phyloP scores from a whole-genome alignment of 495 filamentous ascomycete species.

The Podospora pseudoanserina region DNA sequence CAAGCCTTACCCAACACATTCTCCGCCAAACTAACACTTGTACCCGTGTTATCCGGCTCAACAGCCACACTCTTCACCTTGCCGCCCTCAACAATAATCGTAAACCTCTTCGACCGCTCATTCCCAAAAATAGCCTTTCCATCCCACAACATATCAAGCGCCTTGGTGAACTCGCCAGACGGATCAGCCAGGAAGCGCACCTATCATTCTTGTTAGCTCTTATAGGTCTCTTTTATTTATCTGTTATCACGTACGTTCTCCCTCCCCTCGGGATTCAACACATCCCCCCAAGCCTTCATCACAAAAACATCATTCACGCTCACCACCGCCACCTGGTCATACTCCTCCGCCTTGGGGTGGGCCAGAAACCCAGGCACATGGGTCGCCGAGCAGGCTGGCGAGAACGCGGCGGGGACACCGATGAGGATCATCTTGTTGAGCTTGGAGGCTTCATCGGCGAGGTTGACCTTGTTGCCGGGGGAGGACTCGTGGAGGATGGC shows the following conservation, averaged over 20 bases:
- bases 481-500: conserved; percentile 59
- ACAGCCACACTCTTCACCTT: conserved; percentile 72
- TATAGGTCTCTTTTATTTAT: too few relatives aligned
- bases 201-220: conserved; percentile 22
- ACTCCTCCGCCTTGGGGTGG: conserved; percentile 66
- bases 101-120: conserved; percentile 83
- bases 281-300: conserved; percentile 82
- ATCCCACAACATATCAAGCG: conserved; percentile 81
- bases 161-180: conserved; percentile 74
- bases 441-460: conserved; percentile 66
- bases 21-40: conserved; percentile 57
- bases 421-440: conserved; percentile 71
- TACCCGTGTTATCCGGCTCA: conserved; percentile 91
- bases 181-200: conserved; percentile 93
- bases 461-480: conserved; percentile 79
- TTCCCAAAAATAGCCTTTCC: conserved; percentile 80
- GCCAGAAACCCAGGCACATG: conserved; percentile 83
- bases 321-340: conserved; percentile 80
- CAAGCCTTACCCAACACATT: conserved; percentile 56
- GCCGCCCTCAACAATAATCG: conserved; percentile 71
- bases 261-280: conserved; percentile 58
- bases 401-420: conserved; percentile 88
- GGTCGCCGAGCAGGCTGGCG: conserved; percentile 69
- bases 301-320: conserved; percentile 95
- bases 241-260: background rate